A percentile compares a stretch with the other conserved stretches of the same genome.
Evolutionary conservation across 2,329 filamentous ascomycete genomes (phyloP).

Genomic region (Metarhizium sp.): DNA sequence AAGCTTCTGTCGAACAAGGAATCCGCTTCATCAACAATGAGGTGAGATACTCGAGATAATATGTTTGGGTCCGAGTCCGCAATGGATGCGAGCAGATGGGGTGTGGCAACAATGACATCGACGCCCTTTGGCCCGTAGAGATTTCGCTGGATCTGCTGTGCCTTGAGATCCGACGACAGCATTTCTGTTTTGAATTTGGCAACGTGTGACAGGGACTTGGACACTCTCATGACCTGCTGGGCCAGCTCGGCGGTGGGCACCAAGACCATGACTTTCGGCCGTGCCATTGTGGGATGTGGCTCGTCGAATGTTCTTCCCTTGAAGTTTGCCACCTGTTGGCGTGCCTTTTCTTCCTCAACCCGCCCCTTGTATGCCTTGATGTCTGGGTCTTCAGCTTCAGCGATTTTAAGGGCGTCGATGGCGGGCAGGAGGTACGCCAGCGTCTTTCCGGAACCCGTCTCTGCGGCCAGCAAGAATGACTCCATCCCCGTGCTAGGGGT

Average conservation of each 20-base stretch:
- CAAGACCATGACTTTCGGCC: conserved; percentile 76
- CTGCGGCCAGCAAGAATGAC: conserved; percentile 75
- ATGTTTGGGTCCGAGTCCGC: conserved; percentile 85
- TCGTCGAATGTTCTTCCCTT: conserved; percentile 59
- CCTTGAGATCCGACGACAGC: conserved; percentile 68
- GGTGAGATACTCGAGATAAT: conserved; percentile 78
- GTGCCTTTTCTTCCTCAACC: conserved; percentile 45
- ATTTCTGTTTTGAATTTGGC: conserved; percentile 80
- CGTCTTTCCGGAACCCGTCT: conserved; percentile 96
- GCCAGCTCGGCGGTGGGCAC: conserved; percentile 91
- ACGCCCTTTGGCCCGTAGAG: conserved; percentile 75
- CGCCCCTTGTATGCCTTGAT: conserved; percentile 48
- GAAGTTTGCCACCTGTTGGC: conserved; percentile 41
- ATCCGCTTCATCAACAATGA: conserved; percentile 92
- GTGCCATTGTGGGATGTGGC: conserved; percentile 62
- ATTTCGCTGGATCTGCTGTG: conserved; percentile 72
- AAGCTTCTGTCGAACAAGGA: conserved; percentile 93
- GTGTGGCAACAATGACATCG: conserved; percentile 80
- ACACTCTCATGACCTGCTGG: conserved; percentile 70
- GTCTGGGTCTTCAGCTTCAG: conserved; percentile 52
- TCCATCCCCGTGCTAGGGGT: conserved; percentile 29
- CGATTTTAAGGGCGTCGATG: conserved; percentile 75
- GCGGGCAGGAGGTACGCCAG: conserved; percentile 82
- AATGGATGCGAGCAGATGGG: conserved; percentile 81
- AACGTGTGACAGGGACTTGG: conserved; percentile 74